These are phyloP conservation scores for Skeletonema menzelii DNA, from an alignment of 108 stramenopile species.

Conservation along the genomic window DNA sequence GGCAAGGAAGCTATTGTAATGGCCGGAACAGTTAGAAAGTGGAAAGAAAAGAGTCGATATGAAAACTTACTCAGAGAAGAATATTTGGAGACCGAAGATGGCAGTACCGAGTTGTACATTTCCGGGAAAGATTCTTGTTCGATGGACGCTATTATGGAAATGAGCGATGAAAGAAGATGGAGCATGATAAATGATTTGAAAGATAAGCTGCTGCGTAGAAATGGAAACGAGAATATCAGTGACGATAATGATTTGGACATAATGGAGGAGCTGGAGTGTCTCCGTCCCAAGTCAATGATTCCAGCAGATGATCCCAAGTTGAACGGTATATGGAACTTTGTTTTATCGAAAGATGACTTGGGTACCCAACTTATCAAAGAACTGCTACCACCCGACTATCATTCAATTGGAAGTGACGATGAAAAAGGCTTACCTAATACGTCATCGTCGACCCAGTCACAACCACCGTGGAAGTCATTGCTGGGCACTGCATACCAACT, in stretches of 20 bases:
- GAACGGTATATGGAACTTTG: conserved; percentile 8
- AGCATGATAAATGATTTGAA: background rate
- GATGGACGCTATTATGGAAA: background rate
- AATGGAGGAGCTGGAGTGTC: conserved; percentile 10
- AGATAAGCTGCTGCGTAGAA: background rate
- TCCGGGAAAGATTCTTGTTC: conserved; percentile 1
- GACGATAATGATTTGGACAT: background rate
- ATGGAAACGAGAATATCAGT: background rate
- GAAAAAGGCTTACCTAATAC: background rate
- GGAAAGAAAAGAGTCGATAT: background rate
- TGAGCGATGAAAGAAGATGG: conserved; percentile 3
- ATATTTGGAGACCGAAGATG: background rate
- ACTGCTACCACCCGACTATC: background rate
- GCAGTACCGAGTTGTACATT: background rate
- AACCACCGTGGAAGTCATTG: background rate
- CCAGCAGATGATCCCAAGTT: conserved; percentile 3
- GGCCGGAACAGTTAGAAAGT: background rate
- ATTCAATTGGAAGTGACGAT: conserved; percentile 1
- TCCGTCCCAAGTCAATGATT: background rate
- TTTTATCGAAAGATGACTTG: conserved; percentile 3
- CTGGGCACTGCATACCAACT: background rate
- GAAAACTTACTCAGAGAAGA: background rate
- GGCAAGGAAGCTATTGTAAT: conserved; percentile 1
- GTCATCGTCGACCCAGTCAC: background rate
- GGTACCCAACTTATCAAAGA: conserved; percentile 5